phyloP scores from a whole-genome alignment of 345 rosid genomes.

The Raphanus sativus region DNA sequence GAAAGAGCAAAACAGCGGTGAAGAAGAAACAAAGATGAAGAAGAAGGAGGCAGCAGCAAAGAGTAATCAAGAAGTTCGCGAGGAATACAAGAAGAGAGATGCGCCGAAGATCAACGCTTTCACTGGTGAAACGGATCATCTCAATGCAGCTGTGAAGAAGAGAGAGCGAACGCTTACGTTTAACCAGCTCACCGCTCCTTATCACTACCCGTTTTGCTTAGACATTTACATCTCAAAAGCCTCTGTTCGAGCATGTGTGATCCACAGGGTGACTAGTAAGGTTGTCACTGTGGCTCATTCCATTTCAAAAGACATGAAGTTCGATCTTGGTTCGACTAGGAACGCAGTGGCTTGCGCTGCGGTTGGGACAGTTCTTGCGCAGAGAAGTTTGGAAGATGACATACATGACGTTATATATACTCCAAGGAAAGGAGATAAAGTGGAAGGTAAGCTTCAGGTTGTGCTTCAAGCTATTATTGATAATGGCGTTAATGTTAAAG shows the following conservation, averaged over 20 bases:
- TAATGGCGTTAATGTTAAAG: conserved; percentile 16
- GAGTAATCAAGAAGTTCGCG: conserved; percentile 31
- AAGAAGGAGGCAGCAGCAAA: conserved; percentile 33
- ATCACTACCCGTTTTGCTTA: conserved; percentile 82
- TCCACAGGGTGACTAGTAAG: conserved; percentile 82
- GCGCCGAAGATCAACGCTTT: conserved; percentile 25
- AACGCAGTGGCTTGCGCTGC: conserved; percentile 66
- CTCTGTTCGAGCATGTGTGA: conserved; percentile 76
- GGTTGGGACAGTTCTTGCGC: conserved; percentile 73
- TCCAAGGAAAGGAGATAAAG: conserved; percentile 75
- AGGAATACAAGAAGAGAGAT: conserved; percentile 35
- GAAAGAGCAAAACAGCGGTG: conserved; percentile 34
- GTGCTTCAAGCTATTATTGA: conserved; percentile 75
- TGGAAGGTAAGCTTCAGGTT: conserved; percentile 76
- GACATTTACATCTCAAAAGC: conserved; percentile 80
- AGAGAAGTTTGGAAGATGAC: conserved; percentile 77
- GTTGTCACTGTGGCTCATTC: conserved; percentile 91
- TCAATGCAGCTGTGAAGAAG: conserved; percentile 34
- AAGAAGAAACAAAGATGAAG: conserved; percentile 37
- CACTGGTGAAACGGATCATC: neutral
- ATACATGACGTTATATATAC: conserved; percentile 68
- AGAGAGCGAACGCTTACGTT: conserved; percentile 65
- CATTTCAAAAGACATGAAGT: conserved; percentile 82
- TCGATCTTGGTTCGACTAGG: conserved; percentile 72
- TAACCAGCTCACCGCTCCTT: conserved; percentile 85